Evolutionary conservation across 768 basidiomycete species (phyloP), one percentile per base, ranked within the genome.

Genomic region (Russula compacta): DNA sequence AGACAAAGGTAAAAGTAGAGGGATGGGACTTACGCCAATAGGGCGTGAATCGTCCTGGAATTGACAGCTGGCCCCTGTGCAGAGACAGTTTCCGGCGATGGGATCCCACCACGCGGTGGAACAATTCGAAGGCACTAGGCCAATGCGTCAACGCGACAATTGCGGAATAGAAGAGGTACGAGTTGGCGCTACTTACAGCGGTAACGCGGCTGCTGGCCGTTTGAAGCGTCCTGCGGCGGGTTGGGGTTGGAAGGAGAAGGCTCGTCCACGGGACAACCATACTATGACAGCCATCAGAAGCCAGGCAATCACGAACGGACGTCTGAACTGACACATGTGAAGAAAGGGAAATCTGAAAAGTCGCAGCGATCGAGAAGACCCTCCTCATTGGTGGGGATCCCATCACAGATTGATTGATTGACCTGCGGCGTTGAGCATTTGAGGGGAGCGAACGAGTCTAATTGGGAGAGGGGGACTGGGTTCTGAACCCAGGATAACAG

Each of bases 101-200:
- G 89, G 89, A 70, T 91, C 88, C 86, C 87, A 90, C 78, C 87
- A 91, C 3, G 85, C 78, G 10, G 87, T 89, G 4, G 85, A 84
- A 71, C 87, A 89, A 73, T 87, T 86, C 21, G 77, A 59, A 24
- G 87, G 81, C 3, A 89, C 85, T 86, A 61, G 19, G 21, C 56
- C 12, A 38, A n/a, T 24, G 46, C 24, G 24, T 47, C 24, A 47
- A 29, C 19, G 21, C 44, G 21, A 47, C 15, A 47, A 0, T 21
- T 17, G 11, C 6, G 33, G n/a, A 10, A 24, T 8, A 35, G 11
- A 44, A 56, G 40, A 32, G 3, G 10, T 54, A 42, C 54, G 5
- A 58, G 58, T 44, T 8, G 48, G 15, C 53, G 12, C 53, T 55
- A 74, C 81, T 69, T 67, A 88, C 87, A 69, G 69, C 87, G 76